A percentile compares a stretch with the other conserved stretches of the same genome.
These are phyloP conservation scores for Penstemon davidsonii DNA, from an alignment of 257 asterid species.

Conservation along the genomic window DNA sequence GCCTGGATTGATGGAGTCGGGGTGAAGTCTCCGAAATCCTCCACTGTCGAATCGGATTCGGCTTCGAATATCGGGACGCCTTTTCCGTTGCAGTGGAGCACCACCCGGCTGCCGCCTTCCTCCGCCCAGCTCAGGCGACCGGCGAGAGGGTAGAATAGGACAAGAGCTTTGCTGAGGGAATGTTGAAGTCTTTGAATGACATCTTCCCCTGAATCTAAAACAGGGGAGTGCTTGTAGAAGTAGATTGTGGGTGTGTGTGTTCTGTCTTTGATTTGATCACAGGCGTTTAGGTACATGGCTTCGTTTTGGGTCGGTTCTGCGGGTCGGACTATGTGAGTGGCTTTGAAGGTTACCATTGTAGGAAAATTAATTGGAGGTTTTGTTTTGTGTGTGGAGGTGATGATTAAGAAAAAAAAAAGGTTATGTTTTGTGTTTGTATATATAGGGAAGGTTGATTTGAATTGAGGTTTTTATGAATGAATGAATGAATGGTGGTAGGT, in stretches of 20 bases:
- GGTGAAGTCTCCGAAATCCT: constrained; percentile 59
- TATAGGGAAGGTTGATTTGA: too few relatives aligned
- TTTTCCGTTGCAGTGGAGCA: constrained; percentile 56
- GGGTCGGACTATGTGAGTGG: constrained; percentile 54
- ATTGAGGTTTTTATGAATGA: too few relatives aligned
- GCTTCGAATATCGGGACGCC: constrained; percentile 65
- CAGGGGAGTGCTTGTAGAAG: constrained; percentile 41
- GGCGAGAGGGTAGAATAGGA: constrained; percentile 58
- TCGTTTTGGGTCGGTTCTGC: constrained; percentile 51
- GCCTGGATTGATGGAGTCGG: constrained; percentile 44
- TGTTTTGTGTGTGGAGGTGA: too few relatives aligned
- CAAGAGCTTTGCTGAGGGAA: constrained; percentile 50
- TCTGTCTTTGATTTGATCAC: constrained; percentile 55
- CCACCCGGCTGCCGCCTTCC: constrained; percentile 53
- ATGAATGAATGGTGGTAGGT: too few relatives aligned
- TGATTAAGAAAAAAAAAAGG: too few relatives aligned
- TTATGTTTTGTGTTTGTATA: too few relatives aligned
- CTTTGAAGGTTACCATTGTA: constrained; percentile 39
- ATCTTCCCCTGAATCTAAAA: constrained; percentile 22
- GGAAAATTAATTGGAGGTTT: too few relatives aligned
- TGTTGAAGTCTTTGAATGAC: constrained; percentile 27
- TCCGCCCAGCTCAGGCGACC: constrained; percentile 51
- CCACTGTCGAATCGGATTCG: constrained; percentile 44
- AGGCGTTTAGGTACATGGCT: constrained; percentile 41
- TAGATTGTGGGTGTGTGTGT: constrained; percentile 56